Evolutionary conservation across 768 basidiomycete species (phyloP).

Genomic region (Amanita exitialis): DNA sequence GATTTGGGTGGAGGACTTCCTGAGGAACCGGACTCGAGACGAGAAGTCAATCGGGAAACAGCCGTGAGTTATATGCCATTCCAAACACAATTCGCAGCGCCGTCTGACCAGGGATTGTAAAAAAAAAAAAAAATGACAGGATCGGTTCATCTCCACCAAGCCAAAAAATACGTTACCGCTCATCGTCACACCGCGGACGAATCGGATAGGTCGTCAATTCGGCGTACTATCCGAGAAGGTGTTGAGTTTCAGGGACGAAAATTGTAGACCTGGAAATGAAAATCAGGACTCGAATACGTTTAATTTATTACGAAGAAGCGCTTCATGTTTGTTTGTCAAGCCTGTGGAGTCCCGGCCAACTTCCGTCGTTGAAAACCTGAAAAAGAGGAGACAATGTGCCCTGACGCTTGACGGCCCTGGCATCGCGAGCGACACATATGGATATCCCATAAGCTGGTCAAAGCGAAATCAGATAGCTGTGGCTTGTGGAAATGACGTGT

Average conservation of each 20-base stretch:
- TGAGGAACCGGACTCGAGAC: constrained; percentile 3
- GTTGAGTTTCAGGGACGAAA: constrained; percentile 39
- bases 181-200: constrained; percentile 56
- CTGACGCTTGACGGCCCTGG: constrained; percentile 60
- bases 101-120: not conserved
- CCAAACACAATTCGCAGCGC: not conserved
- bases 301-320: constrained; percentile 40
- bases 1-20: constrained; percentile 10
- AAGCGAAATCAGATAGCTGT: constrained; percentile 49
- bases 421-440: constrained; percentile 40
- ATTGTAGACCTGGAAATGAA: constrained; percentile 1
- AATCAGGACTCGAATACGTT: constrained; percentile 29
- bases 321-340: constrained; percentile 36
- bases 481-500: constrained; percentile 47
- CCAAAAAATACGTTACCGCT: constrained; percentile 43
- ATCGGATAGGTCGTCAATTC: constrained; percentile 51
- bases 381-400: constrained; percentile 39
- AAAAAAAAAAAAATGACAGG: no score
- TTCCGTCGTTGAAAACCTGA: constrained; percentile 52
- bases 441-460: constrained; percentile 57
- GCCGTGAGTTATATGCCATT: constrained; percentile 8
- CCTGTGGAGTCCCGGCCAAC: constrained; percentile 18
- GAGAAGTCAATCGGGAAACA: constrained; percentile 2
- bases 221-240: constrained; percentile 49
- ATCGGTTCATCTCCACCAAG: constrained; percentile 50